Evolutionary conservation across 2,329 filamentous ascomycete species (phyloP).

Genomic region (Sclerotinia trifoliorum): DNA sequence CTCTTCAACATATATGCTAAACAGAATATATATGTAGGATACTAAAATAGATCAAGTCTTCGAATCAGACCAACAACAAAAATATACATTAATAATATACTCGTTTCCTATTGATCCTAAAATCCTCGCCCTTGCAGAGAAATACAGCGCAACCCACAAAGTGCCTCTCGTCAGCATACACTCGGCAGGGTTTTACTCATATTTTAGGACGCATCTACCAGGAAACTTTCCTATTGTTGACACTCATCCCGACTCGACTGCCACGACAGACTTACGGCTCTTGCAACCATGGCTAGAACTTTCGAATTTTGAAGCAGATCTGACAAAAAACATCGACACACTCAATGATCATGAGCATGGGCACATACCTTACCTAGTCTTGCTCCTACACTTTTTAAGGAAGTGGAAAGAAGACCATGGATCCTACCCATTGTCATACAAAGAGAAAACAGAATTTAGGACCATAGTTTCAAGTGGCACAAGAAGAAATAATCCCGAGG

Average conservation of each 20-base stretch:
- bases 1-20: background rate
- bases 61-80: conserved; percentile 36
- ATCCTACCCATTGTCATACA: conserved; percentile 68
- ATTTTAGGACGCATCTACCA: conserved; percentile 77
- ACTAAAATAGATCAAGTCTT: conserved; percentile 33
- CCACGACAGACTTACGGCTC: conserved; percentile 80
- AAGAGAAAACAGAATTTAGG: conserved; percentile 83
- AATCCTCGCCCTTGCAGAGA: conserved; percentile 50
- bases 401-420: conserved; percentile 76
- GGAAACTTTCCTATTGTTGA: conserved; percentile 89
- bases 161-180: conserved; percentile 80
- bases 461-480: conserved; percentile 65
- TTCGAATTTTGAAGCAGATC: conserved; percentile 59
- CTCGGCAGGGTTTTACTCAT: conserved; percentile 88
- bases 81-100: conserved; percentile 61
- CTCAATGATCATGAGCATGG: conserved; percentile 81
- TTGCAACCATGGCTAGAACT: conserved; percentile 85
- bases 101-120: conserved; percentile 57
- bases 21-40: background rate
- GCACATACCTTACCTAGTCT: conserved; percentile 81
- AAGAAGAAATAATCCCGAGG: conserved; percentile 73
- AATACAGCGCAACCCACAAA: conserved; percentile 53
- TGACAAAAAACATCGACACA: conserved; percentile 66
- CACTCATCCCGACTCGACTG: conserved; percentile 86
- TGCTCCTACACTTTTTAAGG: conserved; percentile 79